Base-by-base conservation (phyloP, 495 filamentous ascomycete species). In the Talaromyces nanjingensis region DNA sequence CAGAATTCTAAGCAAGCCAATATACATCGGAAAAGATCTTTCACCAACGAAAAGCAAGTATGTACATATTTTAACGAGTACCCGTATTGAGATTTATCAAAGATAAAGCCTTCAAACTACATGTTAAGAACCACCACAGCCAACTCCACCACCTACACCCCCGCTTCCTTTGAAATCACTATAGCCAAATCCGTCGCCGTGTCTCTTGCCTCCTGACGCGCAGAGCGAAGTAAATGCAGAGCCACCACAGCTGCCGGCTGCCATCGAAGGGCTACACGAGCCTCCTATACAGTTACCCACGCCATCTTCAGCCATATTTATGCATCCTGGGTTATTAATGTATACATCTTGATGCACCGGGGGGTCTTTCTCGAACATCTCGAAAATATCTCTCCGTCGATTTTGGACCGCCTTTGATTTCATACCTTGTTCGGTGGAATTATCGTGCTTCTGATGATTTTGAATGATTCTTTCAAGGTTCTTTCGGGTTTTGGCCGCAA, bases 241-340 rank as follows among this genome's bases (percentile, higher is more conserved):
- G 22, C 81, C 81, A 61, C 77, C 79, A 66, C 81, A 81, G 12
- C 72, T 73, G 1, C 84, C 81, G 33, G 80, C 81, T n/a, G 83
- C 82, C 12, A 79, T 83, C 1, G 72, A 81, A n/a, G 77, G 84
- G 0, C 77, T 81, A 72, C 84, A 83, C 34, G 76, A 75, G n/a
- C 81, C 81, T 14, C 71, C 68, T 47, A 72, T 76, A 65, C 81
- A 83, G 59, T 77, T 79, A 7, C 76, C 81, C 70, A 65, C 73
- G 65, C 47, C 79, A 33, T 68, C 83, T 57, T 56, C 58, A 16
- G 69, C 66, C 24, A 73, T 68, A 65, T 64, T 79, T 67, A 80
- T 79, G 16, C 56, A 59, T 4, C 27, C 56, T 0, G 56, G 56
- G 29, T 59, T 4, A 37, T 59, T 59, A 27, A 37, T 59, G 25